These are phyloP conservation scores for Pythium aquatile DNA, from an alignment of 352 stramenopile genomes.

Conservation along the genomic window DNA sequence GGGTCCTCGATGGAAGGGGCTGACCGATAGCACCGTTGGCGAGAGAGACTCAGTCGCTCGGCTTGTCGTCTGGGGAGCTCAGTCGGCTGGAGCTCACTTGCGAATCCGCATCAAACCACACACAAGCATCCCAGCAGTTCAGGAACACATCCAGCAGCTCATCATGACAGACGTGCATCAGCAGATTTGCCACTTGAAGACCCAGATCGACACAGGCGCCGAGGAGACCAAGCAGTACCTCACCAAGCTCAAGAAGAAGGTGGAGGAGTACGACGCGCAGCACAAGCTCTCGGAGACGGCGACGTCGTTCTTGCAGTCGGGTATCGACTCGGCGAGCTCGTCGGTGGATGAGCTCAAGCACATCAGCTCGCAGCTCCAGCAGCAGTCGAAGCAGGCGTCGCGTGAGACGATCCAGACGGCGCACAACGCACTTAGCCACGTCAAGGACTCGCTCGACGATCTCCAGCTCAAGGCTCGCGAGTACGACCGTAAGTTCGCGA, in stretches of 20 bases:
- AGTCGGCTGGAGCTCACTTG: slow-evolving; percentile 7
- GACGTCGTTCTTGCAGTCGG: slow-evolving; percentile 41
- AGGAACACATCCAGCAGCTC: slow-evolving; percentile 11
- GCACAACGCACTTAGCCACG: slow-evolving; percentile 39
- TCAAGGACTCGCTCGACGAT: slow-evolving; percentile 39
- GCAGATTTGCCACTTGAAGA: slow-evolving; percentile 46
- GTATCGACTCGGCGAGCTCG: slow-evolving; percentile 30
- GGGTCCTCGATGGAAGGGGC: not conserved
- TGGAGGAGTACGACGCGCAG: slow-evolving; percentile 51
- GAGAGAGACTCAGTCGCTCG: not conserved
- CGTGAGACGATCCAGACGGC: slow-evolving; percentile 45
- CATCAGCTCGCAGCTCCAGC: slow-evolving; percentile 28
- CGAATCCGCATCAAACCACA: slow-evolving; percentile 17
- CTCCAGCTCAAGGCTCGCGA: slow-evolving; percentile 45
- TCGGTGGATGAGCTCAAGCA: slow-evolving; percentile 44
- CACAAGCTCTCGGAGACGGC: slow-evolving; percentile 49
- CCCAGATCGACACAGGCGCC: slow-evolving; percentile 48
- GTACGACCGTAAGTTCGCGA: slow-evolving; percentile 61
- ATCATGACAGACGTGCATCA: slow-evolving; percentile 46
- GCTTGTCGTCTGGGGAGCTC: not conserved
- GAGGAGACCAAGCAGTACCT: slow-evolving; percentile 60
- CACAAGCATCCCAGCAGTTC: not conserved
- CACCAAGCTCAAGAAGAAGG: slow-evolving; percentile 54
- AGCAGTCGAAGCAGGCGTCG: slow-evolving; percentile 43
- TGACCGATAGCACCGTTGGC: not conserved